Percentiles rank a stretch among this genome's conserved stretches.
phyloP scores from a whole-genome alignment of 805 yeast species.

The Limtongia smithiae region DNA sequence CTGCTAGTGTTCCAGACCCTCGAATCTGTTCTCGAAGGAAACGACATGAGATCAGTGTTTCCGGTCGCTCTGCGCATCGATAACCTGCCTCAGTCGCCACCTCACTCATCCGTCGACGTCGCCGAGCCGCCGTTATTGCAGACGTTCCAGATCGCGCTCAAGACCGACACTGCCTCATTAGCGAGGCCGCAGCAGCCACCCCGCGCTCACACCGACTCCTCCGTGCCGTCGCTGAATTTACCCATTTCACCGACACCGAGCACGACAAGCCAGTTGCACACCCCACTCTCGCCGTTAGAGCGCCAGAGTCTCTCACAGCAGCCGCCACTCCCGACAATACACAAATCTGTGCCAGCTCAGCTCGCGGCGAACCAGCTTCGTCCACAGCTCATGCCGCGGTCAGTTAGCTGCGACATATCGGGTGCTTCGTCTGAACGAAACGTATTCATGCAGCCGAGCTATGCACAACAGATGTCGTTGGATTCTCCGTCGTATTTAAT shows the following conservation, averaged over 20 bases:
- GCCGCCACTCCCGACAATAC: too few relatives aligned
- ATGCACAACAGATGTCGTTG: too few relatives aligned
- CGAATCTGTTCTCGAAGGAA: slow-evolving; percentile 6
- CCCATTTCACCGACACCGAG: slow-evolving; percentile 3
- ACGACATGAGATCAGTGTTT: background rate
- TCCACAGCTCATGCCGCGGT: too few relatives aligned
- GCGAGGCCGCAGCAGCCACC: too few relatives aligned
- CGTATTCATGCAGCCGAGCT: too few relatives aligned
- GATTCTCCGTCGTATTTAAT: too few relatives aligned
- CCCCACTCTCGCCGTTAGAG: background rate
- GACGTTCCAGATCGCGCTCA: background rate
- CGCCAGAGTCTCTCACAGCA: too few relatives aligned
- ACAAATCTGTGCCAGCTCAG: too few relatives aligned
- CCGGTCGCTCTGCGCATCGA: background rate
- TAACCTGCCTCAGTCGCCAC: slow-evolving; percentile 1
- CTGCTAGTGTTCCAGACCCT: slow-evolving; percentile 13
- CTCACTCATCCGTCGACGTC: background rate
- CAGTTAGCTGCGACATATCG: too few relatives aligned
- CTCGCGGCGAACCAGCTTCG: too few relatives aligned
- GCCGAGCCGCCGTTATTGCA: slow-evolving; percentile 9
- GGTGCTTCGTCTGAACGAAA: too few relatives aligned
- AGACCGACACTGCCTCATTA: too few relatives aligned
- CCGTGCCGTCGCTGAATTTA: background rate
- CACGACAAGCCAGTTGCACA: background rate
- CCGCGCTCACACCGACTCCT: background rate